These are phyloP conservation scores for Pyrenochaeta sp. DNA, from an alignment of 2,329 filamentous ascomycete genomes.

Conservation along the genomic window DNA sequence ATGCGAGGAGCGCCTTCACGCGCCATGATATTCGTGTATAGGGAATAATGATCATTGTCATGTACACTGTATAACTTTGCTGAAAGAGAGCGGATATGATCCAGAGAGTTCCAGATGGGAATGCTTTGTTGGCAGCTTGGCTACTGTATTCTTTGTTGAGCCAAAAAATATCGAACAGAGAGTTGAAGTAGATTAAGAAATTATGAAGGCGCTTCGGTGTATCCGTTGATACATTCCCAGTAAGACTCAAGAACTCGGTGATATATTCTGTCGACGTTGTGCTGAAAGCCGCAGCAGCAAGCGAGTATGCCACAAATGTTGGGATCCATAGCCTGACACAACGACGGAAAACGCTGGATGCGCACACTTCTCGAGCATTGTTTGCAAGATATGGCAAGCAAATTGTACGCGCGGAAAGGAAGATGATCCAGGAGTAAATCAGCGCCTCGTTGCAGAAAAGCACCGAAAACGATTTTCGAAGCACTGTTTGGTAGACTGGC, in stretches of 20 bases:
- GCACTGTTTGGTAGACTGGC: conserved; percentile 50
- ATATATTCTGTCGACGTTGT: conserved; percentile 44
- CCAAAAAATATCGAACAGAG: conserved; percentile 59
- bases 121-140: conserved; percentile 54
- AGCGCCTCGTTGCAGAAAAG: conserved; percentile 57
- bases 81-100: conserved; percentile 55
- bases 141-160: conserved; percentile 47
- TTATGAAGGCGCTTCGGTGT: conserved; percentile 46
- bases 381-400: conserved; percentile 54
- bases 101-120: conserved; percentile 59
- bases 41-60: conserved; percentile 58
- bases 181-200: conserved; percentile 56
- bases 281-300: conserved; percentile 50
- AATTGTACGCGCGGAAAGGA: conserved; percentile 56
- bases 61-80: conserved; percentile 59
- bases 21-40: conserved; percentile 55
- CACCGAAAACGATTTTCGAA: conserved; percentile 57
- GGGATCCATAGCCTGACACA: conserved; percentile 54
- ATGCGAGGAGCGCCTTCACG: conserved; percentile 49
- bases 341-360: conserved; percentile 54
- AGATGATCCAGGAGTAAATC: conserved; percentile 57
- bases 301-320: conserved; percentile 51
- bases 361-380: conserved; percentile 44
- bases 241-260: conserved; percentile 46
- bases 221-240: conserved; percentile 50